These are phyloP conservation scores for Candida boidinii DNA, from an alignment of 805 yeast genomes.

Conservation along the genomic window DNA sequence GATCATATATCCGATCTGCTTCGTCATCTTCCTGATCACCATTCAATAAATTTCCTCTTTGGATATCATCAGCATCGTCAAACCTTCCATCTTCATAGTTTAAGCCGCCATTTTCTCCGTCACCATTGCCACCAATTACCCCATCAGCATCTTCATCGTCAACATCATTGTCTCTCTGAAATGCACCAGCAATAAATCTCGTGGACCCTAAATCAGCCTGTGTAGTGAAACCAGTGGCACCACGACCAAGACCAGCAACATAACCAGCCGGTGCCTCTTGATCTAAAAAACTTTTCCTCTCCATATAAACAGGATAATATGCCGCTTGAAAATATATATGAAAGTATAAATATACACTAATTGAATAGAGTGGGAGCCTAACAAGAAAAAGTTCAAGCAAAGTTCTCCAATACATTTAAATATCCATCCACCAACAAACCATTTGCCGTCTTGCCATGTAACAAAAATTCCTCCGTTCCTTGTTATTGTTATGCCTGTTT, in stretches of 20 bases:
- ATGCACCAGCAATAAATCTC: conserved; percentile 21
- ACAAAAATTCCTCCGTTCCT: too few relatives aligned
- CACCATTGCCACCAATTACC: conserved; percentile 20
- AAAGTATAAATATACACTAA: too few relatives aligned
- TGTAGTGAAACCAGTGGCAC: conserved; percentile 90
- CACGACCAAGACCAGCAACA: conserved; percentile 89
- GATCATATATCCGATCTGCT: conserved; percentile 63
- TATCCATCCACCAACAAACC: too few relatives aligned
- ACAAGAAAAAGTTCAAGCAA: too few relatives aligned
- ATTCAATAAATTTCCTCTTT: conserved; percentile 2
- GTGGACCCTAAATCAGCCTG: conserved; percentile 64
- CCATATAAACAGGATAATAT: conserved; percentile 26
- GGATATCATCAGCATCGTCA: neutral
- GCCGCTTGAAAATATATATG: neutral
- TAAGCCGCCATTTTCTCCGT: conserved; percentile 19
- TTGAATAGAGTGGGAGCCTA: too few relatives aligned
- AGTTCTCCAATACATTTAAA: too few relatives aligned
- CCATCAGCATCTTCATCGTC: conserved; percentile 22
- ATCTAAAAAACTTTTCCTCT: conserved; percentile 59
- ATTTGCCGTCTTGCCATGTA: too few relatives aligned
- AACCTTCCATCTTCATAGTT: conserved; percentile 14
- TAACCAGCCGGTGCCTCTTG: conserved; percentile 87
- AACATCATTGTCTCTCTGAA: conserved; percentile 20
- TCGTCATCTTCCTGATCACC: conserved; percentile 65
- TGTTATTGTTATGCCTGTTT: too few relatives aligned